phyloP scores from a whole-genome alignment of 306 rosid species.

The Citrullus mucosospermus region DNA sequence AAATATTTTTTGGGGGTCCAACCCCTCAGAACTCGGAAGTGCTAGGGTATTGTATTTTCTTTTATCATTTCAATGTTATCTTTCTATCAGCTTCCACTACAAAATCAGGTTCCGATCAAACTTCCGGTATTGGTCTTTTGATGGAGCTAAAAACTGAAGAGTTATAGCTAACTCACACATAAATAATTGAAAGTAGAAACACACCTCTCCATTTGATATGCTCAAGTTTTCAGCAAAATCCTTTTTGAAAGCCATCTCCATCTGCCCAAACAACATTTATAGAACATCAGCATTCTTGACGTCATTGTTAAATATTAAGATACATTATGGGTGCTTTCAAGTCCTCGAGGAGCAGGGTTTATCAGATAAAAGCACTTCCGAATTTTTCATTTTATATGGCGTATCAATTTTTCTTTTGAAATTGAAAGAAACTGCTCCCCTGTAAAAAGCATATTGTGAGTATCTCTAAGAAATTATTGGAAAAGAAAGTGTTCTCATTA shows the following conservation, averaged over 20 bases:
- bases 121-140: background rate
- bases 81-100: background rate
- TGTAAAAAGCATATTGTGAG: background rate
- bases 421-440: background rate
- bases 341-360: background rate
- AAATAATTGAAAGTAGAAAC: conserved; percentile 10
- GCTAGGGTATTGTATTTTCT: background rate
- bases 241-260: conserved; percentile 68
- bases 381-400: background rate
- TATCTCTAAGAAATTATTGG: background rate
- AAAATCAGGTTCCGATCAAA: background rate
- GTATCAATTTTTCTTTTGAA: background rate
- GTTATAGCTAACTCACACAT: background rate
- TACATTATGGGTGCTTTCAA: background rate
- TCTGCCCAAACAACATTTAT: conserved; percentile 31
- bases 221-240: conserved; percentile 47
- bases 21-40: background rate
- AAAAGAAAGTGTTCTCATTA: background rate
- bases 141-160: background rate
- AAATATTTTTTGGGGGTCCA: background rate
- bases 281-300: conserved; percentile 8
- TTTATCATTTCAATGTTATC: background rate
- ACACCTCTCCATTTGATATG: conserved; percentile 52
- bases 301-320: background rate
- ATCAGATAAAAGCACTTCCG: background rate